Evolutionary conservation across 148 eudicot species (phyloP).

Genomic region (Polygonum maritimum): DNA sequence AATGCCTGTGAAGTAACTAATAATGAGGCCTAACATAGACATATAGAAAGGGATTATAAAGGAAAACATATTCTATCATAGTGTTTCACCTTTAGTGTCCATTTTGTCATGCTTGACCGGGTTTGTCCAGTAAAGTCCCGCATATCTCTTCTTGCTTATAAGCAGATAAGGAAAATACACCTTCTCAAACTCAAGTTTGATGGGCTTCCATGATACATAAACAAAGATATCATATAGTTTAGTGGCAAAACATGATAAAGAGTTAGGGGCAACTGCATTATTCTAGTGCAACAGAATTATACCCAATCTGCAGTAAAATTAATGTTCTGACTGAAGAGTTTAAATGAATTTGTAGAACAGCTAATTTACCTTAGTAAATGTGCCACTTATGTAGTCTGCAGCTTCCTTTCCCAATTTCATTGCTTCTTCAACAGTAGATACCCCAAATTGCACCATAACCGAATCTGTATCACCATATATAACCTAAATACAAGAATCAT

Average conservation of each 20-base stretch:
- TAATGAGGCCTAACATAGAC: background rate
- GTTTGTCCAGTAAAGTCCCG: conserved; percentile 93
- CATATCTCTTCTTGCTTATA: conserved; percentile 97
- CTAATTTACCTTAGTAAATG: conserved; percentile 69
- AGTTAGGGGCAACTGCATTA: background rate
- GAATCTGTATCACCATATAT: conserved; percentile 99
- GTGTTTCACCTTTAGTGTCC: conserved; percentile 84
- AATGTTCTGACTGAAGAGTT: background rate
- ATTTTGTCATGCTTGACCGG: conserved; percentile 83
- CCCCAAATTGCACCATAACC: conserved; percentile 97
- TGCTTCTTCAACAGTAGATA: conserved; percentile 69
- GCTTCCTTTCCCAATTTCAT: conserved; percentile 96
- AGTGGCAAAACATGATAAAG: background rate
- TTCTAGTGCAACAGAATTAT: background rate
- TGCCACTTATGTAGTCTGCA: conserved; percentile 84
- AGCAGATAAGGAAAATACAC: conserved; percentile 86
- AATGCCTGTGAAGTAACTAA: conserved; percentile 50
- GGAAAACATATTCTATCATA: conserved; percentile 1
- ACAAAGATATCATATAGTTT: background rate
- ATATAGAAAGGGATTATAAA: conserved; percentile 2
- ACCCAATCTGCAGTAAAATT: background rate
- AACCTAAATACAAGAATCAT: conserved; percentile 33
- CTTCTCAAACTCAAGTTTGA: conserved; percentile 96
- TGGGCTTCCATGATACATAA: conserved; percentile 49
- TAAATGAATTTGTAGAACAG: background rate